These are phyloP conservation scores for Trichocomaceae sp. DNA, from an alignment of 2,329 filamentous ascomycete species.

Conservation along the genomic window DNA sequence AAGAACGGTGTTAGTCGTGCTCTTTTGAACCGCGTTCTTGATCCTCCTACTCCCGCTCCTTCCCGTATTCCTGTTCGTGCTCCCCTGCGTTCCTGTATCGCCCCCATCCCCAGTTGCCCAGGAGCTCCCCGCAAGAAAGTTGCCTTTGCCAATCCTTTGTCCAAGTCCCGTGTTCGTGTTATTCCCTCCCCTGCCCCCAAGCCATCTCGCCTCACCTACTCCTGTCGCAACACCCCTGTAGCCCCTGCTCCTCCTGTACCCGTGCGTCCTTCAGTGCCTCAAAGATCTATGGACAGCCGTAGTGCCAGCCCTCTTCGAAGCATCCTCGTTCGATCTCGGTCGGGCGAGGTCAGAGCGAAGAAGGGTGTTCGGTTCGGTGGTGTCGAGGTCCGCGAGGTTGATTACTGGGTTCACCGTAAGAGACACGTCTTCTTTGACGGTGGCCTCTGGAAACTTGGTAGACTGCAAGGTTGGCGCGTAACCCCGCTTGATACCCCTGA, in stretches of 20 bases:
- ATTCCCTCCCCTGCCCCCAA: not conserved
- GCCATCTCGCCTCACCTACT: not conserved
- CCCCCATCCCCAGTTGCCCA: constrained; percentile 3
- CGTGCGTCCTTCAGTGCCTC: not conserved
- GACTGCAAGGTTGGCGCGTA: constrained; percentile 17
- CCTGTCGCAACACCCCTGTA: not conserved
- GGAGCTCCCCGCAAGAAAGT: constrained; percentile 6
- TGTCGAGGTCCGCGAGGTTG: constrained; percentile 18
- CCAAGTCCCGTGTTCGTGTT: not conserved
- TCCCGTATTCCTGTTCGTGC: constrained; percentile 18
- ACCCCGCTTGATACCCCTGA: constrained; percentile 20
- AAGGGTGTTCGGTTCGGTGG: constrained; percentile 24
- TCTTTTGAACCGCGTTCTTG: constrained; percentile 3
- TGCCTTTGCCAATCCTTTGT: not conserved
- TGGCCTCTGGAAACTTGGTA: constrained; percentile 11
- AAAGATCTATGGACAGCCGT: constrained; percentile 12
- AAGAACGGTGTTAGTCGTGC: constrained; percentile 11
- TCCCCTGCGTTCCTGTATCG: not conserved
- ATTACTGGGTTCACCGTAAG: constrained; percentile 24
- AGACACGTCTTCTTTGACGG: constrained; percentile 16
- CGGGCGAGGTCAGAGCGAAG: constrained; percentile 14
- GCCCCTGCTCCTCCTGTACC: constrained; percentile 6
- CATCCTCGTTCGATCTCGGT: constrained; percentile 12
- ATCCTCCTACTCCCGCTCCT: not conserved
- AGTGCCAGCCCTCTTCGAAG: constrained; percentile 15